These are phyloP conservation scores for Penicillium cinerascens DNA, from an alignment of 495 filamentous ascomycete genomes.

Conservation along the genomic window DNA sequence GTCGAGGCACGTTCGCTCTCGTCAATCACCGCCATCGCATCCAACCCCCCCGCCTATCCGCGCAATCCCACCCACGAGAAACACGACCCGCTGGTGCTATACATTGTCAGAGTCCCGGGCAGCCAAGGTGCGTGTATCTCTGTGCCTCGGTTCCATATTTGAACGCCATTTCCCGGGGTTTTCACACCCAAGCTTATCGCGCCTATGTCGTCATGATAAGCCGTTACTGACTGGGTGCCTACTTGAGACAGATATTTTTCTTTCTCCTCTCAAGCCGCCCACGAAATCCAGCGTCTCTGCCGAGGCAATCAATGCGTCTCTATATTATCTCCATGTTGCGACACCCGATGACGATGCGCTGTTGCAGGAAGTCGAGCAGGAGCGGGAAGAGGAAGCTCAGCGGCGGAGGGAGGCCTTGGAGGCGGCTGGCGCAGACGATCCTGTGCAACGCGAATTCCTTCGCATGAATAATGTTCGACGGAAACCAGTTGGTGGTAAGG, in stretches of 20 bases:
- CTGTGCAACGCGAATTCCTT: conserved; percentile 28
- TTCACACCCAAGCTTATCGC: not conserved
- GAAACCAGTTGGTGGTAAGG: conserved; percentile 34
- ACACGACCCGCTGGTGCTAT: conserved; percentile 69
- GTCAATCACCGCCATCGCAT: conserved; percentile 71
- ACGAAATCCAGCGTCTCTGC: conserved; percentile 77
- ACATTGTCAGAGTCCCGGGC: conserved; percentile 89
- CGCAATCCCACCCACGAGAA: conserved; percentile 63
- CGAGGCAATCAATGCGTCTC: conserved; percentile 78
- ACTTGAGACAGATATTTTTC: conserved; percentile 69
- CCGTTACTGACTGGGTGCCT: conserved; percentile 10
- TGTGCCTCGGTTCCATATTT: not conserved
- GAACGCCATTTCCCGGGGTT: not conserved
- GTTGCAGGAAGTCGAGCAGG: conserved; percentile 43
- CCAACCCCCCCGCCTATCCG: conserved; percentile 82
- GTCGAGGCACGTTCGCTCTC: conserved; percentile 83
- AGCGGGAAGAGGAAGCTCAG: conserved; percentile 42
- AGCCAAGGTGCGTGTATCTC: conserved; percentile 65
- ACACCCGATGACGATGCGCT: conserved; percentile 55
- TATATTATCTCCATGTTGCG: conserved; percentile 89
- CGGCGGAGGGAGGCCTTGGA: conserved; percentile 39
- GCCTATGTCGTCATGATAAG: conserved; percentile 12
- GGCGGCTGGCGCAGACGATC: conserved; percentile 21
- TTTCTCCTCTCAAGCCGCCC: conserved; percentile 86
- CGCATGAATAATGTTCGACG: conserved; percentile 42